phyloP scores from a whole-genome alignment of 1,139 yeast species.

The Pichia sp. region DNA sequence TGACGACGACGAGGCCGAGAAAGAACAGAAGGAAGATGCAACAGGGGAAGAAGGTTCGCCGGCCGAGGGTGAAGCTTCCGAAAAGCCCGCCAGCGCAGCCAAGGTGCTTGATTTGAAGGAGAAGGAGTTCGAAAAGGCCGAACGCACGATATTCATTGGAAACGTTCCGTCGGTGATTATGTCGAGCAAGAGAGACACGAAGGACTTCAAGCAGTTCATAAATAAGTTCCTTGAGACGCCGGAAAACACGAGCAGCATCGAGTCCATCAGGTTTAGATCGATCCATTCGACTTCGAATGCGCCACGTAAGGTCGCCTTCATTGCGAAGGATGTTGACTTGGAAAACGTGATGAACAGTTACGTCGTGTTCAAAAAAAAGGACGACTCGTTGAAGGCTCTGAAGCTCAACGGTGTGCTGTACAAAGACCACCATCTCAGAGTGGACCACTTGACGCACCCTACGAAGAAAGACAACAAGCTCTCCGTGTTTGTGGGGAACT shows the following conservation, averaged over 20 bases:
- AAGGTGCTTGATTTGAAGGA: constrained; percentile 54
- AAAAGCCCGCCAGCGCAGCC: constrained; percentile 21
- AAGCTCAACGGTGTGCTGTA: constrained; percentile 64
- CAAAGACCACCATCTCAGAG: constrained; percentile 72
- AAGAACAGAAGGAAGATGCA: constrained; percentile 22
- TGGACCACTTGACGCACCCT: constrained; percentile 91
- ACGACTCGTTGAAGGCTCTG: constrained; percentile 49
- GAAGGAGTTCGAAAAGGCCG: constrained; percentile 76
- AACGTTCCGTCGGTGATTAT: constrained; percentile 69
- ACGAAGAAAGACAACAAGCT: constrained; percentile 77
- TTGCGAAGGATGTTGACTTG: constrained; percentile 71
- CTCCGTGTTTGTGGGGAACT: constrained; percentile 87
- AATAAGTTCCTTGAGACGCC: constrained; percentile 32
- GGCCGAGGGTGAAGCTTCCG: constrained; percentile 19
- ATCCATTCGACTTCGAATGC: constrained; percentile 83
- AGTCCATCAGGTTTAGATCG: constrained; percentile 83
- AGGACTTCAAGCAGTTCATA: constrained; percentile 61
- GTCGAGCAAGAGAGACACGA: constrained; percentile 56
- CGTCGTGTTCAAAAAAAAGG: constrained; percentile 58
- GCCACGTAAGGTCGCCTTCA: constrained; percentile 90
- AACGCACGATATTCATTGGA: constrained; percentile 84
- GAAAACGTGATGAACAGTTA: constrained; percentile 83
- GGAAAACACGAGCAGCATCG: constrained; percentile 34
- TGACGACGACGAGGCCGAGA: constrained; percentile 30
- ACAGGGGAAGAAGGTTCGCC: constrained; percentile 21